These are phyloP conservation scores for Dendryphion nanum DNA, from an alignment of 2,329 filamentous ascomycete species.

Conservation along the genomic window DNA sequence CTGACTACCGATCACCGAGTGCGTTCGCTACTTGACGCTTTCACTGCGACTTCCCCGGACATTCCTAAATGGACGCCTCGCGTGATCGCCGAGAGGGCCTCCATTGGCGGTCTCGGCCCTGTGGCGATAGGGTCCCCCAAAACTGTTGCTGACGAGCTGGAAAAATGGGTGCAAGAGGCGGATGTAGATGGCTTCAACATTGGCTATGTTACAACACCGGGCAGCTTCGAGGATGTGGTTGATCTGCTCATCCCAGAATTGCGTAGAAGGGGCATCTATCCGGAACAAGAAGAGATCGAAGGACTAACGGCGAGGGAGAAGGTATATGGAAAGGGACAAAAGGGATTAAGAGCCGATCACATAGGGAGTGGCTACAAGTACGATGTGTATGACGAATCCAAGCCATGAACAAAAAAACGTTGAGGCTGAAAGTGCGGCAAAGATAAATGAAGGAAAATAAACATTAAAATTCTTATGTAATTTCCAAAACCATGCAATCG, in stretches of 20 bases:
- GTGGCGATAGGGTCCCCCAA: conserved; percentile 24
- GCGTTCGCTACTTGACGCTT: conserved; percentile 30
- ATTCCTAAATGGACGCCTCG: conserved; percentile 28
- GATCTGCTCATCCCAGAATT: conserved; percentile 39
- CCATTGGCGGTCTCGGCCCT: conserved; percentile 62
- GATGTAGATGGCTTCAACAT: conserved; percentile 39
- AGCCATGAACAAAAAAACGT: too few relatives aligned
- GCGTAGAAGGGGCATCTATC: conserved; percentile 33
- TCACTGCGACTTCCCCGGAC: conserved; percentile 31
- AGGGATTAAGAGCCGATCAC: conserved; percentile 58
- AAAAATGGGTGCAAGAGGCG: conserved; percentile 46
- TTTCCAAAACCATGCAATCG: too few relatives aligned
- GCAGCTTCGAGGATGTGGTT: conserved; percentile 39
- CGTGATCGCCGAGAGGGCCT: conserved; percentile 29
- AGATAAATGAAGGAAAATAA: too few relatives aligned
- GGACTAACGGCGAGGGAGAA: conserved; percentile 51
- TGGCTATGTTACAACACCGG: conserved; percentile 45
- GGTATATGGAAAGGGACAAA: conserved; percentile 61
- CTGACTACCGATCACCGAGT: conserved; percentile 50
- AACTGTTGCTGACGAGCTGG: conserved; percentile 48
- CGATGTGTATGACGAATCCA: conserved; percentile 60
- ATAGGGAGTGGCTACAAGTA: conserved; percentile 61
- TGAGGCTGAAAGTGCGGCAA: too few relatives aligned
- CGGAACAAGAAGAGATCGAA: conserved; percentile 20
- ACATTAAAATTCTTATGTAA: too few relatives aligned